Evolutionary conservation across 208 protist genomes (phyloP), one percentile per base, ranked within the genome.

Genomic region (Leishmania braziliensis): DNA sequence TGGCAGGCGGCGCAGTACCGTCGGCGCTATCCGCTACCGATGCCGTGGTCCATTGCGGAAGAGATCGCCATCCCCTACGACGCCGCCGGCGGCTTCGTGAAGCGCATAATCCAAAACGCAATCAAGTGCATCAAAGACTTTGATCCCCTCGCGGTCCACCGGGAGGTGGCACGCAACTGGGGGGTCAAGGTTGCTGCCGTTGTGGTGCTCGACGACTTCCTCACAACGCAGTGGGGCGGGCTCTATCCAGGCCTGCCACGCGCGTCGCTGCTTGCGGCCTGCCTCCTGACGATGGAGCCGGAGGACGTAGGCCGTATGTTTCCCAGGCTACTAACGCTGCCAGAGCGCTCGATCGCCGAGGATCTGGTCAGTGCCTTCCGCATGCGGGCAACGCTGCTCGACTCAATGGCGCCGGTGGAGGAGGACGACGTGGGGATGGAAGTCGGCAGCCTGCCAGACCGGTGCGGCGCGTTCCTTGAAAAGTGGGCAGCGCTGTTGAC

Each of bases 291-390:
- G 29, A 96, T 97, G 92, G 89, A 95, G 70, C 90, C 92, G 43
- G 84, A 86, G 33, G 95, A 98, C 75, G 86, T 98, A n/a, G 91
- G 83, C 29, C 90, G 92, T 5, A 82, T 84, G 9, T 96, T 98
- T 69, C 65, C 83, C 29, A 50, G 79, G 58, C 88, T 85, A 23
- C 71, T 79, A 53, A 71, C 85, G 65, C 82, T 88, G 75, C 94
- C 92, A 9, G 79, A 77, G 58, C 71, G 88, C 62, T 91, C 90
- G 29, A 87, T 97, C 75, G 79, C 85, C 0, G 92, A 93, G 26
- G 95, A 98, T 77, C 79, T 98, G 56, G 79, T 84, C 48, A 96
- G 93, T 75, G 90, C 90, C 62, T 93, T 95, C 51, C 95, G 93
- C 56, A 93, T 86, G 77, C 88, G 81, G n/a, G 74, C 80, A 51